These are phyloP conservation scores for Myriosclerotinia scirpicola DNA, from an alignment of 2,329 filamentous ascomycete species.

Conservation along the genomic window DNA sequence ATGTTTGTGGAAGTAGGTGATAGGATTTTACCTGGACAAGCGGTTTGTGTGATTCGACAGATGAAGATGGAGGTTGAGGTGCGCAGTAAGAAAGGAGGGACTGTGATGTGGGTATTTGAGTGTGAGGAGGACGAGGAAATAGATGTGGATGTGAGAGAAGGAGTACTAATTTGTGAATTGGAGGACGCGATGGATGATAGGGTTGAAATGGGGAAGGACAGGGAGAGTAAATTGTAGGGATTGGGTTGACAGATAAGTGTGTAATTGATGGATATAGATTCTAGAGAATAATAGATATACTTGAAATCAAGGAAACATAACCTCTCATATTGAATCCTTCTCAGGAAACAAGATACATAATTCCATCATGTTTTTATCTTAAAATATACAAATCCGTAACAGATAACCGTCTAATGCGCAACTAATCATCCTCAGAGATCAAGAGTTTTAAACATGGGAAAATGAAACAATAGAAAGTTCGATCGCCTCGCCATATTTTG, in stretches of 20 bases:
- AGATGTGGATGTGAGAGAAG: neutral
- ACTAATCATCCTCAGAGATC: too few relatives aligned
- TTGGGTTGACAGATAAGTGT: neutral
- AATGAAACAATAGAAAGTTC: too few relatives aligned
- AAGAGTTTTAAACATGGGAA: too few relatives aligned
- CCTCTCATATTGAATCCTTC: too few relatives aligned
- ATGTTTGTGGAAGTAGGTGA: neutral
- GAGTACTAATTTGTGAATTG: conserved; percentile 5
- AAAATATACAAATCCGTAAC: too few relatives aligned
- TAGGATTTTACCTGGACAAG: neutral
- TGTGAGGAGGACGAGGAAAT: neutral
- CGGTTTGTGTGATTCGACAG: neutral
- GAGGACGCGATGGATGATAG: neutral
- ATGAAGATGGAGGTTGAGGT: conserved; percentile 18
- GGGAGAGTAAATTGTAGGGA: neutral
- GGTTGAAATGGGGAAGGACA: neutral
- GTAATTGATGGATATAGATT: neutral
- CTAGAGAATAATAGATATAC: too few relatives aligned
- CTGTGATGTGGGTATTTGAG: neutral
- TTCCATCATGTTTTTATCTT: too few relatives aligned
- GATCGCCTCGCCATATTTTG: too few relatives aligned
- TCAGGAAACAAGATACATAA: too few relatives aligned
- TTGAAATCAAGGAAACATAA: too few relatives aligned
- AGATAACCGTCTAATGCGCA: too few relatives aligned
- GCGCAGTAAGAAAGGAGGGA: neutral